These are phyloP conservation scores for Eucalyptus guilfoylei DNA, from an alignment of 345 rosid genomes.

Conservation along the genomic window DNA sequence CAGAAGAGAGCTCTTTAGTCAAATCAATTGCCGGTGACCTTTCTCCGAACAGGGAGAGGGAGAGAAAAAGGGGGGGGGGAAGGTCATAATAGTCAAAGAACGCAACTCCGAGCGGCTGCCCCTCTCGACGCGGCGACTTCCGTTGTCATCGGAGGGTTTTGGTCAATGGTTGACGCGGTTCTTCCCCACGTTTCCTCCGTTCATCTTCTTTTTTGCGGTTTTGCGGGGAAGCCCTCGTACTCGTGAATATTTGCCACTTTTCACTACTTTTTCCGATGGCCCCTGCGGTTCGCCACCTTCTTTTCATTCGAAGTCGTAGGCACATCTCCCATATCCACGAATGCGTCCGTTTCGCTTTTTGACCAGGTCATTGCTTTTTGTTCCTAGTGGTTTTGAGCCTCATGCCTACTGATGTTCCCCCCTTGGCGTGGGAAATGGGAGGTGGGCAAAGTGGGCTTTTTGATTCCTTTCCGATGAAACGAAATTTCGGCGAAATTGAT, in stretches of 20 bases:
- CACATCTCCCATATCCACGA: neutral
- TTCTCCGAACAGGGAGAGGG: neutral
- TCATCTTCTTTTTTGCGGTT: neutral
- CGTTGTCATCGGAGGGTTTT: neutral
- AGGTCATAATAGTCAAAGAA: neutral
- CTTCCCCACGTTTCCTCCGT: neutral
- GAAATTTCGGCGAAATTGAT: neutral
- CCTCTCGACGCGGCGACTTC: neutral
- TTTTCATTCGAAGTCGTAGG: neutral
- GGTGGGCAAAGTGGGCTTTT: neutral
- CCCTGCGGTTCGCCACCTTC: neutral
- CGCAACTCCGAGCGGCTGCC: neutral
- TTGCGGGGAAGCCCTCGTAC: neutral
- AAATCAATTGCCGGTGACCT: neutral
- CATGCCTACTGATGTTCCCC: too few relatives aligned
- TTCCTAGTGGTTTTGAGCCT: too few relatives aligned
- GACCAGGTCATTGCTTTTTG: neutral
- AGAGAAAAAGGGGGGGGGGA: accelerated
- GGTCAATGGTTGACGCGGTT: neutral
- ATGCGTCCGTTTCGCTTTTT: neutral
- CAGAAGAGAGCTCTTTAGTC: neutral
- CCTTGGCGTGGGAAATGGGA: neutral
- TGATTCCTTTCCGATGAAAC: neutral
- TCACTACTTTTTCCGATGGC: neutral
- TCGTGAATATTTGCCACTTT: neutral